Conservation (phyloP, 2,329 filamentous ascomycete species). For the Neofusicoccum laricinum region DNA sequence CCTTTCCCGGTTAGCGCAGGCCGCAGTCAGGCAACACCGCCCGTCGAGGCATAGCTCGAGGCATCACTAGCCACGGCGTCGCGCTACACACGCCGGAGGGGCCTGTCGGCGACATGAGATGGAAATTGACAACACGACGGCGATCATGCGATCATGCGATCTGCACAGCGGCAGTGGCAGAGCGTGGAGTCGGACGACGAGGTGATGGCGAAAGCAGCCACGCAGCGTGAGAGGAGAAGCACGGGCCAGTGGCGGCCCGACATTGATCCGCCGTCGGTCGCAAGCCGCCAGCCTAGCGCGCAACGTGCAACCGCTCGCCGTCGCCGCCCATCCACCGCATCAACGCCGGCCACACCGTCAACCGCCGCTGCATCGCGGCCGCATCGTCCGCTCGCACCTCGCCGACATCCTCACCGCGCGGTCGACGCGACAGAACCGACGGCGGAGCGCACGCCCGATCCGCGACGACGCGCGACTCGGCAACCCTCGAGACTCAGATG, state of each 20-base stretch:
- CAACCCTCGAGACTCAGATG: not conserved
- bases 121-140: too few relatives aligned
- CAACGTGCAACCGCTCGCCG: not conserved
- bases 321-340: not conserved
- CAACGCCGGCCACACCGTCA: not conserved
- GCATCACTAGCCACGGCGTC: not conserved
- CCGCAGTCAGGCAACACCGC: constrained; percentile 11
- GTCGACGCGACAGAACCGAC: too few relatives aligned
- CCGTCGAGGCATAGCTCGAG: not conserved
- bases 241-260: not conserved
- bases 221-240: not conserved
- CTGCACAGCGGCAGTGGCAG: too few relatives aligned
- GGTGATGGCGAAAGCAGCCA: too few relatives aligned
- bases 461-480: not conserved
- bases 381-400: not conserved
- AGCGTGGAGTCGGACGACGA: not conserved
- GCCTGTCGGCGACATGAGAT: not conserved
- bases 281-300: too few relatives aligned
- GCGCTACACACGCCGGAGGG: not conserved
- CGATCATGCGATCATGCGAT: too few relatives aligned
- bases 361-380: not conserved
- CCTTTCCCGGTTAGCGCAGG: not conserved
- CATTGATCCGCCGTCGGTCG: not conserved
- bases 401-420: not conserved
- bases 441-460: too few relatives aligned